These are phyloP conservation scores for Somion occarium DNA, from an alignment of 1,284 basidiomycete genomes.

Conservation along the genomic window DNA sequence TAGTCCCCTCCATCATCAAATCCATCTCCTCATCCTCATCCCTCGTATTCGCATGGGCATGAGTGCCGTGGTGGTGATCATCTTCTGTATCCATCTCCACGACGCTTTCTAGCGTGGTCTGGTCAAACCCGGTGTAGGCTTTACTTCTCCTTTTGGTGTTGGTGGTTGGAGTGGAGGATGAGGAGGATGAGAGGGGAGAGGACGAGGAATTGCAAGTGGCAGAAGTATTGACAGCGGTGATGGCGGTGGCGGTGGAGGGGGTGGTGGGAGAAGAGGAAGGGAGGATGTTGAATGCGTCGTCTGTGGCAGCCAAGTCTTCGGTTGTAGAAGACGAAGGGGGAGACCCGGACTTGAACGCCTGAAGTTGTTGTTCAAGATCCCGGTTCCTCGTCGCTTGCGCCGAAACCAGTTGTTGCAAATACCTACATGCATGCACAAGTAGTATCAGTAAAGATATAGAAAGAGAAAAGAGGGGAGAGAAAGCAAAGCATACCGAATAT, in stretches of 20 bases:
- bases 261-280: background rate
- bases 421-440: conserved; percentile 36
- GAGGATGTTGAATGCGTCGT: conserved; percentile 1
- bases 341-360: conserved; percentile 32
- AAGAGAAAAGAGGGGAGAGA: conserved; percentile 1
- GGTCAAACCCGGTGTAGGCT: conserved; percentile 19
- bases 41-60: background rate
- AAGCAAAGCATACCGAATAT: conserved; percentile 54
- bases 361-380: conserved; percentile 68
- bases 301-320: conserved; percentile 10
- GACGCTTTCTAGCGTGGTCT: conserved; percentile 29
- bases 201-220: no score
- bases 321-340: conserved; percentile 14
- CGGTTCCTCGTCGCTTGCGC: conserved; percentile 72
- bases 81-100: conserved; percentile 26
- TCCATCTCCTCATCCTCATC: conserved; percentile 25
- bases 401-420: conserved; percentile 79
- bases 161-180: conserved; percentile 1
- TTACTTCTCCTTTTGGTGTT: conserved; percentile 16
- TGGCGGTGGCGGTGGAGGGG: conserved; percentile 1
- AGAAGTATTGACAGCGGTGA: no score
- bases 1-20: conserved; percentile 18
- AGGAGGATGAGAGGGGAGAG: background rate
- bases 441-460: background rate
- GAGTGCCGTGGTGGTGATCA: conserved; percentile 4